Conservation (phyloP, 306 rosid species). For the Cucurbita argyrosperma region DNA sequence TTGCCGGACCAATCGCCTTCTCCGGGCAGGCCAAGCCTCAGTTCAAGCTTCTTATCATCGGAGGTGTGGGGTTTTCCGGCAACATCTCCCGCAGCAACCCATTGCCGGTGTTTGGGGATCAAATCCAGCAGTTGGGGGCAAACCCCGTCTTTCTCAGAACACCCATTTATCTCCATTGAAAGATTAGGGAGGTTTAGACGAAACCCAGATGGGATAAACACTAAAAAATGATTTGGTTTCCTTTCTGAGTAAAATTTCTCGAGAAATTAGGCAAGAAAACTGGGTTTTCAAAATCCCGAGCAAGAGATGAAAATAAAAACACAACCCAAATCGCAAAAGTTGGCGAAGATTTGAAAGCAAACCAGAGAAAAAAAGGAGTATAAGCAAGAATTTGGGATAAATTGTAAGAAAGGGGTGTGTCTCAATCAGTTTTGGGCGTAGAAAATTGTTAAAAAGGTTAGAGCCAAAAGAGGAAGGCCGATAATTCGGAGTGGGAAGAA, state of each 20-base stretch:
- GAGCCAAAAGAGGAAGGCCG: not conserved
- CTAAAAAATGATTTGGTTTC: not conserved
- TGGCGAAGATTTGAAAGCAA: no score
- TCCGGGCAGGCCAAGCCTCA: conserved; percentile 87
- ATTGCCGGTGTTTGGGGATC: conserved; percentile 41
- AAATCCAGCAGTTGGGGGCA: conserved; percentile 58
- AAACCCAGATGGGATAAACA: not conserved
- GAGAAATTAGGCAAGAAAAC: conserved; percentile 2
- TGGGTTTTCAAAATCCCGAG: not conserved
- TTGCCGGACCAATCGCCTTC: conserved; percentile 39
- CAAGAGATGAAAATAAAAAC: not conserved
- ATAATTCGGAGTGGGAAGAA: conserved; percentile 8
- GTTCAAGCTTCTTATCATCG: conserved; percentile 65
- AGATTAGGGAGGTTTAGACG: no score
- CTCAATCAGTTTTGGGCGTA: no score
- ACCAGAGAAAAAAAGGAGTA: no score
- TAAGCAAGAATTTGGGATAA: no score
- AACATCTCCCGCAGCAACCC: conserved; percentile 26
- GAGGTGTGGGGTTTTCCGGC: conserved; percentile 26
- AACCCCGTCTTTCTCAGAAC: conserved; percentile 36
- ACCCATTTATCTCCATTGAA: conserved; percentile 31
- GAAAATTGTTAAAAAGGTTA: not conserved
- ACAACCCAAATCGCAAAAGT: not conserved
- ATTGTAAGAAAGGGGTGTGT: no score
- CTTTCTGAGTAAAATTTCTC: not conserved